Evolutionary conservation across 305 asterid species (phyloP).

Genomic region (Salvia sclarea): DNA sequence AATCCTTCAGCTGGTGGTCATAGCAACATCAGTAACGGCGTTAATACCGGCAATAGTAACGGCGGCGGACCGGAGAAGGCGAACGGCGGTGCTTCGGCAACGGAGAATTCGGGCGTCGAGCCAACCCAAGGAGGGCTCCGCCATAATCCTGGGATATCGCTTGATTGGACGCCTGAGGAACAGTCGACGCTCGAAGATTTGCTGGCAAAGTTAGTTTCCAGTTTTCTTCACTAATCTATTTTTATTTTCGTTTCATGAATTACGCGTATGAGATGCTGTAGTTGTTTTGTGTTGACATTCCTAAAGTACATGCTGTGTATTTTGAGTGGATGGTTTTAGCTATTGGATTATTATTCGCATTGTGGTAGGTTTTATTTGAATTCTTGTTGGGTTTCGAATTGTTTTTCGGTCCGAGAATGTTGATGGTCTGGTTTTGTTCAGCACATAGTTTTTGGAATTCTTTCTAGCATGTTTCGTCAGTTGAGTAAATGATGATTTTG

Average conservation of each 20-base stretch:
- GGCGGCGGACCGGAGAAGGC: constrained; percentile 33
- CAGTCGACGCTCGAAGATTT: constrained; percentile 52
- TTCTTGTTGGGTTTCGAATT: not conserved
- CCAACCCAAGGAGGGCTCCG: constrained; percentile 35
- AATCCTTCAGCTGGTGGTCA: constrained; percentile 39
- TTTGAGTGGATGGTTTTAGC: not conserved
- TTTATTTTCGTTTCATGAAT: not conserved
- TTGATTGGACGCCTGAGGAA: constrained; percentile 51
- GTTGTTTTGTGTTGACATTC: not conserved
- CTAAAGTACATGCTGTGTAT: not conserved
- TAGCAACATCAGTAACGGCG: constrained; percentile 37
- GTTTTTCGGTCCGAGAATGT: not conserved
- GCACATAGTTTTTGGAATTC: not conserved
- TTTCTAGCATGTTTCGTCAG: not conserved
- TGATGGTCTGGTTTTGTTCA: not conserved
- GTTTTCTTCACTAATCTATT: not conserved
- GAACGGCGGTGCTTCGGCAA: constrained; percentile 33
- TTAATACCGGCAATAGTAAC: constrained; percentile 34
- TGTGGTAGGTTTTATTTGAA: not conserved
- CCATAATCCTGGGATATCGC: constrained; percentile 48
- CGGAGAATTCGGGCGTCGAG: constrained; percentile 45
- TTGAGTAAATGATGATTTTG: not conserved
- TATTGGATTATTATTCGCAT: not conserved
- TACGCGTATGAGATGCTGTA: not conserved
- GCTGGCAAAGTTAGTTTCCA: constrained; percentile 38